Evolutionary conservation across 306 rosid genomes (phyloP).

Genomic region (Luffa acutangula): DNA sequence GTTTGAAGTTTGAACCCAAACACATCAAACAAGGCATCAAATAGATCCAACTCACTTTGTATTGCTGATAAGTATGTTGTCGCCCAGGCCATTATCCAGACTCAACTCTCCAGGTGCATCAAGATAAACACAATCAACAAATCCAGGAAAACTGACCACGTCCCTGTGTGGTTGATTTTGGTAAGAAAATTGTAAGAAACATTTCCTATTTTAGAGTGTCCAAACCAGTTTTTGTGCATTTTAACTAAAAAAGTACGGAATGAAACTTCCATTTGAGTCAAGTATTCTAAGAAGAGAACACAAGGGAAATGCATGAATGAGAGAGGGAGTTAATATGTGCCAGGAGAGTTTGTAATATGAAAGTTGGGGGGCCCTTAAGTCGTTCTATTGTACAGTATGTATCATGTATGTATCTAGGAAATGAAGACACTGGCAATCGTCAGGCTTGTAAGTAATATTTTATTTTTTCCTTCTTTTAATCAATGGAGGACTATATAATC

Average conservation of each 20-base stretch:
- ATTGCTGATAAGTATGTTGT: conserved; percentile 55
- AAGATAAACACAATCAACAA: conserved; percentile 79
- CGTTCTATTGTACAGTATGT: neutral
- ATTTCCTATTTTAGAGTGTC: neutral
- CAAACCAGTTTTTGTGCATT: neutral
- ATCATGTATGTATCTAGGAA: neutral
- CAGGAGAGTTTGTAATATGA: neutral
- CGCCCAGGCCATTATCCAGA: conserved; percentile 88
- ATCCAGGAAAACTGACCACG: conserved; percentile 81
- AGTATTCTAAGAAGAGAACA: neutral
- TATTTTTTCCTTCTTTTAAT: neutral
- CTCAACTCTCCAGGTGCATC: conserved; percentile 56
- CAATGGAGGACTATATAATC: neutral
- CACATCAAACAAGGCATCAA: conserved; percentile 4
- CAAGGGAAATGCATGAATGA: neutral
- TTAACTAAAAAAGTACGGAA: neutral
- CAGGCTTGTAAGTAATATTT: neutral
- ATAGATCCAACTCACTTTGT: conserved; percentile 46
- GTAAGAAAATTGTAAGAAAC: conserved; percentile 3
- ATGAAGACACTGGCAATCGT: neutral
- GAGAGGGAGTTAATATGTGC: neutral
- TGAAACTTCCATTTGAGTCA: neutral
- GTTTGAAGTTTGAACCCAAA: neutral
- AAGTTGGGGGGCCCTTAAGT: neutral
- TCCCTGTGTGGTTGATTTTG: conserved; percentile 40